phyloP scores from a whole-genome alignment of 495 filamentous ascomycete species.

The Podospora pseudoanserina region DNA sequence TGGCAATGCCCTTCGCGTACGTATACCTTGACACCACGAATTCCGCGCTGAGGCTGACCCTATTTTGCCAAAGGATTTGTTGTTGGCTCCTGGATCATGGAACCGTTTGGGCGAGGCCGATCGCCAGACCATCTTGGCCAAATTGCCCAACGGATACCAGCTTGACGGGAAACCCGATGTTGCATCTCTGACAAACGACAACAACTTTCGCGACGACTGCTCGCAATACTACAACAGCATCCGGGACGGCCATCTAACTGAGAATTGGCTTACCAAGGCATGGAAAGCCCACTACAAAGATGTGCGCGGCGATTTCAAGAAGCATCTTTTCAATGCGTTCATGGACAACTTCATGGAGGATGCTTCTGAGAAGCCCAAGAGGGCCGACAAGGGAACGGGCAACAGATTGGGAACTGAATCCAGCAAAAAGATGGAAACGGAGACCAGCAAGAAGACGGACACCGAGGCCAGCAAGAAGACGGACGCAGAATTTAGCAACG shows the following conservation, averaged over 20 bases:
- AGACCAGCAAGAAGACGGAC: background rate
- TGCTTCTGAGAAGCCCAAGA: slow-evolving; percentile 62
- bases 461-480: background rate
- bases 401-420: background rate
- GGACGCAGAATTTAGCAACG: too few species aligned
- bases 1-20: background rate
- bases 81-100: slow-evolving; percentile 57
- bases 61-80: slow-evolving; percentile 44
- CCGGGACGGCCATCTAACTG: slow-evolving; percentile 56
- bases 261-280: slow-evolving; percentile 64
- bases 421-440: background rate
- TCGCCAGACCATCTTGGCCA: slow-evolving; percentile 50
- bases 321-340: slow-evolving; percentile 30
- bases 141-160: slow-evolving; percentile 53
- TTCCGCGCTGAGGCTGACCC: slow-evolving; percentile 7
- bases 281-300: slow-evolving; percentile 59
- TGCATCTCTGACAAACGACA: slow-evolving; percentile 37
- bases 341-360: slow-evolving; percentile 63
- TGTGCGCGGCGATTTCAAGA: slow-evolving; percentile 64
- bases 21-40: background rate
- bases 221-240: slow-evolving; percentile 52
- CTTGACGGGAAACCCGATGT: slow-evolving; percentile 36
- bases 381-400: background rate
- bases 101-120: slow-evolving; percentile 53
- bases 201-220: slow-evolving; percentile 46